A percentile compares a stretch with the other conserved stretches of the same genome.
Evolutionary conservation across 768 basidiomycete genomes (phyloP).

Genomic region (Boletus rufocinnamomeus): DNA sequence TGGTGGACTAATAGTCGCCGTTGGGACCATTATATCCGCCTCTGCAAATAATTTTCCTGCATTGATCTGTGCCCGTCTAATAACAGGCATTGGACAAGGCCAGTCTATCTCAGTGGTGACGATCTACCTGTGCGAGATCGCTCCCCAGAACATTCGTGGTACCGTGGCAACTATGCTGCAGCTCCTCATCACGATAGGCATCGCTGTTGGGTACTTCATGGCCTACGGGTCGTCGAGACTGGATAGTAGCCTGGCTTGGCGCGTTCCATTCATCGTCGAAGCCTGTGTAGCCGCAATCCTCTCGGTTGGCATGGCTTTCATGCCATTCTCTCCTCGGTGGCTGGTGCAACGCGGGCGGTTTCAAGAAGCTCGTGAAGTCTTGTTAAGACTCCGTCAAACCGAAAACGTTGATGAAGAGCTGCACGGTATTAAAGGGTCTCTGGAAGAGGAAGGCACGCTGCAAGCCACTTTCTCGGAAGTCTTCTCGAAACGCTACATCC

Average conservation of each 20-base stretch:
- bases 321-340: constrained; percentile 28
- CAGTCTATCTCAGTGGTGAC: constrained; percentile 46
- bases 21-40: constrained; percentile 43
- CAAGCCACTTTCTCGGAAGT: constrained; percentile 29
- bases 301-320: constrained; percentile 26
- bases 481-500: constrained; percentile 32
- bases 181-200: constrained; percentile 45
- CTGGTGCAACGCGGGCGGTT: constrained; percentile 36
- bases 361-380: constrained; percentile 35
- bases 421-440: constrained; percentile 17
- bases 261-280: constrained; percentile 31
- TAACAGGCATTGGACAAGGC: constrained; percentile 50
- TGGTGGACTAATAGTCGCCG: constrained; percentile 44
- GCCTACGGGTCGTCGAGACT: constrained; percentile 29
- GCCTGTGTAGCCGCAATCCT: constrained; percentile 21
- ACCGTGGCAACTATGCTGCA: constrained; percentile 44
- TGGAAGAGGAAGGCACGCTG: constrained; percentile 26
- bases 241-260: constrained; percentile 29
- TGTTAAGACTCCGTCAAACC: constrained; percentile 21
- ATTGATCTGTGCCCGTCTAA: constrained; percentile 46
- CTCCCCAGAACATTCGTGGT: constrained; percentile 44
- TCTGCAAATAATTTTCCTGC: constrained; percentile 37
- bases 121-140: constrained; percentile 43
- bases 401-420: constrained; percentile 26
- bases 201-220: constrained; percentile 38